phyloP scores from a whole-genome alignment of 108 stramenopile species.

The Skeletonema costatum region DNA sequence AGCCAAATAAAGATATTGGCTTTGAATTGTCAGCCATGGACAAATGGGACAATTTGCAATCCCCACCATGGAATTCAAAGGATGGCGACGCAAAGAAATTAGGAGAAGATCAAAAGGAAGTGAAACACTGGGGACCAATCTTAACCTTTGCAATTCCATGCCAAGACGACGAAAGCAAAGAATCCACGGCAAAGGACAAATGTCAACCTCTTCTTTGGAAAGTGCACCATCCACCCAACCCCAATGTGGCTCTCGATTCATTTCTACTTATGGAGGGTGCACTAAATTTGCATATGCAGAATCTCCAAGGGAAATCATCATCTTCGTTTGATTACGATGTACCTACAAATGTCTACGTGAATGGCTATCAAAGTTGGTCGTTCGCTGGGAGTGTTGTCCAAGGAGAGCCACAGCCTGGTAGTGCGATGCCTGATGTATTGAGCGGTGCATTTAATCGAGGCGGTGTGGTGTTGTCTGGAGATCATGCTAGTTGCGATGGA shows the following conservation, averaged over 20 bases:
- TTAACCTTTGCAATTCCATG: constrained; percentile 54
- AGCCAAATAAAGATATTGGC: constrained; percentile 4
- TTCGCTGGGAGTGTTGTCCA: constrained; percentile 76
- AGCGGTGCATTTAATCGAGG: constrained; percentile 81
- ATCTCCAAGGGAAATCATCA: constrained; percentile 13
- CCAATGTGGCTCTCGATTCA: constrained; percentile 66
- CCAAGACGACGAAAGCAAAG: constrained; percentile 13
- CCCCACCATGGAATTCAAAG: constrained; percentile 29
- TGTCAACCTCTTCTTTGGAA: constrained; percentile 83
- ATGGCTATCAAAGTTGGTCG: constrained; percentile 90
- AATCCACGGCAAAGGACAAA: constrained; percentile 22
- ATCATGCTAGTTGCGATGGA: constrained; percentile 3
- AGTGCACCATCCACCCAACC: constrained; percentile 67
- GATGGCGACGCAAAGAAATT: neutral
- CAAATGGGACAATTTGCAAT: constrained; percentile 23
- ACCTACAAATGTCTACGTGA: constrained; percentile 81
- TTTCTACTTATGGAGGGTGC: constrained; percentile 73
- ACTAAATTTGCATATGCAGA: constrained; percentile 34
- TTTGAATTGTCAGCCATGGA: constrained; percentile 32
- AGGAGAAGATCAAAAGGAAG: neutral
- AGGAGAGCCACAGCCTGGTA: constrained; percentile 72
- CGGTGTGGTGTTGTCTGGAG: constrained; percentile 38
- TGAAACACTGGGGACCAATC: constrained; percentile 21
- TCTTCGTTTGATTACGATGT: constrained; percentile 34
- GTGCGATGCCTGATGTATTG: constrained; percentile 79